phyloP scores from a whole-genome alignment of 257 asterid genomes.

The Primulina huaijiensis region DNA sequence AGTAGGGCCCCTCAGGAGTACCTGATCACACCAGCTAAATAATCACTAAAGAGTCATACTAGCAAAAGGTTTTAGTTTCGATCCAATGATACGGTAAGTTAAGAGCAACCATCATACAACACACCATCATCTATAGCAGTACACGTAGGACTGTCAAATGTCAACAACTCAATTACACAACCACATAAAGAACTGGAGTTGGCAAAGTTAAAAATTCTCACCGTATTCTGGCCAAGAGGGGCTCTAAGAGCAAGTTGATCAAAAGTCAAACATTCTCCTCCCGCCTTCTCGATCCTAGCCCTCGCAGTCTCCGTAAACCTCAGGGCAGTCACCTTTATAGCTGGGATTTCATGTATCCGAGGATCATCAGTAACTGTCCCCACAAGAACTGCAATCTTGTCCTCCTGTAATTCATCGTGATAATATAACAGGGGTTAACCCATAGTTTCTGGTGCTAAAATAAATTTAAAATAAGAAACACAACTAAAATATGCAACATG shows the following conservation, averaged over 20 bases:
- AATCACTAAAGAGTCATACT: neutral
- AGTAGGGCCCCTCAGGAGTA: slow-evolving; percentile 77
- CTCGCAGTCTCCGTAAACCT: slow-evolving; percentile 87
- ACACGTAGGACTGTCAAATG: neutral
- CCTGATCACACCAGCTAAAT: slow-evolving; percentile 35
- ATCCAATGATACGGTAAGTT: neutral
- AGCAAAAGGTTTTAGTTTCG: neutral
- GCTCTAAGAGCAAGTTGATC: slow-evolving; percentile 95
- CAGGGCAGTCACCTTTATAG: slow-evolving; percentile 69
- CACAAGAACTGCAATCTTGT: slow-evolving; percentile 75
- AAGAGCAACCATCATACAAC: neutral
- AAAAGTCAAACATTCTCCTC: slow-evolving; percentile 89
- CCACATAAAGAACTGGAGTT: neutral
- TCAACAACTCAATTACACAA: neutral
- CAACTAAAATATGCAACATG: neutral
- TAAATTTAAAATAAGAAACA: neutral
- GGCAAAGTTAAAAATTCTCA: slow-evolving; percentile 12
- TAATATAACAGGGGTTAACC: neutral
- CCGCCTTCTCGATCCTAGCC: slow-evolving; percentile 93
- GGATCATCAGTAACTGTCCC: slow-evolving; percentile 79
- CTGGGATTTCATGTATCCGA: slow-evolving; percentile 65
- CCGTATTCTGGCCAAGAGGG: slow-evolving; percentile 96
- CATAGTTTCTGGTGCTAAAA: neutral
- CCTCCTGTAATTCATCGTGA: slow-evolving; percentile 45
- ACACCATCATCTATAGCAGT: neutral